phyloP scores from a whole-genome alignment of 2,329 filamentous ascomycete species.

The Cytospora schulzeri region DNA sequence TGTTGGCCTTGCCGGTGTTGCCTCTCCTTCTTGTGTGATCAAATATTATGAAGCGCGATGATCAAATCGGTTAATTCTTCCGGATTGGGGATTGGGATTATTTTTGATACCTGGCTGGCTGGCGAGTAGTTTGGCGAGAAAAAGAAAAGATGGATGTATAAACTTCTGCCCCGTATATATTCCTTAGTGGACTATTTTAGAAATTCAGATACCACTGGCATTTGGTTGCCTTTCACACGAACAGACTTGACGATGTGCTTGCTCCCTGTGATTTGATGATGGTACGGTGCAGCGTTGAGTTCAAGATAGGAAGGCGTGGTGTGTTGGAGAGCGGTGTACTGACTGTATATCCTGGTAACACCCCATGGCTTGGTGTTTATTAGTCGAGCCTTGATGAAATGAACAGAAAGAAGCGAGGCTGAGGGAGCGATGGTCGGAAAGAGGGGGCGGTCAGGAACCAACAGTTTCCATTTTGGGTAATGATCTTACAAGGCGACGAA shows the following conservation, averaged over 20 bases:
- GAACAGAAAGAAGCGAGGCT: neutral
- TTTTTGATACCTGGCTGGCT: conserved; percentile 5
- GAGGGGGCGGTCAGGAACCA: neutral
- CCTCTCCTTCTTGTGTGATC: conserved; percentile 19
- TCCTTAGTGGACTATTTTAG: conserved; percentile 13
- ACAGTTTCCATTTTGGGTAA: neutral
- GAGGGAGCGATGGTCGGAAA: neutral
- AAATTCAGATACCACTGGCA: conserved; percentile 10
- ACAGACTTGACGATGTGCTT: neutral
- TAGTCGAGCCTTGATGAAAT: neutral
- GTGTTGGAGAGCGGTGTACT: no score
- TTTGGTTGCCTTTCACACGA: neutral
- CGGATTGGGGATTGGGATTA: conserved; percentile 7
- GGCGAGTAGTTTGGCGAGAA: neutral
- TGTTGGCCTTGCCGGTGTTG: conserved; percentile 9
- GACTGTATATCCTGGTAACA: no score
- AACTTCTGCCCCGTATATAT: conserved; percentile 7
- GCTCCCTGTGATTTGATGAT: neutral
- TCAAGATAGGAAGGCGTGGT: no score
- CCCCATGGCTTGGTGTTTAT: no score
- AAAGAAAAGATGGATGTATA: conserved; percentile 9
- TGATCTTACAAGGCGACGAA: neutral
- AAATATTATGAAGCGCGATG: conserved; percentile 25
- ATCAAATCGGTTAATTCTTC: conserved; percentile 3
- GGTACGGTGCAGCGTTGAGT: neutral